Evolutionary conservation across 345 rosid species (phyloP), one percentile per base, ranked within the genome.

Genomic region (Eucalyptus cloeziana): DNA sequence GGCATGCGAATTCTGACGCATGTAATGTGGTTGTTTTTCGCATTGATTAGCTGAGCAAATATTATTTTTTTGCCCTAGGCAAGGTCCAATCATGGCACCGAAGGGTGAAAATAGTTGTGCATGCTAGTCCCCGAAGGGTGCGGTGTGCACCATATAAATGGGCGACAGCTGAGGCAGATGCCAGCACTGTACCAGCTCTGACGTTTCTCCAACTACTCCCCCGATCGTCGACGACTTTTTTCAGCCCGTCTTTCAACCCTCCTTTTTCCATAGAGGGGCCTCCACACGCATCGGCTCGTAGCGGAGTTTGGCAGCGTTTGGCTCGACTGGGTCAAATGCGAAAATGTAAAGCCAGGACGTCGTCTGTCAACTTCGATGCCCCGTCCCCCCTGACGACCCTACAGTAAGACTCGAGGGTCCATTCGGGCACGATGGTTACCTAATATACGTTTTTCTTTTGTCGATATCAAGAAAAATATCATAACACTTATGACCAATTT

Each of bases 401-500:
- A 10, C 83, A 21, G 83, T 37, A 64, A 40, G 76, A 14, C 76
- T 64, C 37, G 76, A 64, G 76, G 21, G 33, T 62, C 37, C 37
- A n/a, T n/a, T n/a, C 14, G 31, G 37, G 37, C 76, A 19, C 37
- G 47, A 76, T 6, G 7, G 83, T 21, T 76, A 22, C 83, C 47
- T 19, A 19, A 5, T 19, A 0, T 56, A 24, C 0, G 62, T 56
- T 56, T 24, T 2, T 56, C 12, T 24, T 56, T 54, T 54, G 24
- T 54, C 4, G 0, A 51, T 51, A 51, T 51, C 54, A 6, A 51
- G 21, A 16, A 51, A 51, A 16, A 51, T 51, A 50, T 50, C 54
- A 50, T 0, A 16, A 15, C 6, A 50, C 3, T 50, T 16, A 1
- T 16, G 3, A 50, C 1, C 8, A 51, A 6, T 7, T 17, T 51